Conservation (phyloP, 148 eudicot species). For the Agrostemma githago region DNA sequence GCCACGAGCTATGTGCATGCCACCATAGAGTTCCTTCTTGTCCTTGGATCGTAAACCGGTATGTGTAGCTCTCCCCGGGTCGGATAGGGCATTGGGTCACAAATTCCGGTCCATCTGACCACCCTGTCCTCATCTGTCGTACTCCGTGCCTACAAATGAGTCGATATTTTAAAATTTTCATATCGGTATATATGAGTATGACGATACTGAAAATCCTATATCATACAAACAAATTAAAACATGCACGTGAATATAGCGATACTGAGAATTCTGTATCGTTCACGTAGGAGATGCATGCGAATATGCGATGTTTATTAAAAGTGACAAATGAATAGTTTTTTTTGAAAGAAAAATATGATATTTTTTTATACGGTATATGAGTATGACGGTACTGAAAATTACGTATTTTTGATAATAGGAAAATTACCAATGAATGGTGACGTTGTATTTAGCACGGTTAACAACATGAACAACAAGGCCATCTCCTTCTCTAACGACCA, state of each 20-base stretch:
- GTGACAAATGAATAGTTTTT: no score
- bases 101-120: constrained; percentile 97
- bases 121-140: constrained; percentile 81
- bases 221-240: no score
- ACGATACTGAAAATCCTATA: no score
- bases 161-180: no score
- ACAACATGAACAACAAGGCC: constrained; percentile 61
- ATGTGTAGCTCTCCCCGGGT: constrained; percentile 87
- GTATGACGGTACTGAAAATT: background rate
- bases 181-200: no score
- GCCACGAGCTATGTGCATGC: constrained; percentile 99
- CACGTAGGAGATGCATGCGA: no score
- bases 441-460: constrained; percentile 69
- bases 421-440: constrained; percentile 76
- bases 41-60: constrained; percentile 65
- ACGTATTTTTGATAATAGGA: background rate
- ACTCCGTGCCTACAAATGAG: constrained; percentile 65
- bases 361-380: background rate
- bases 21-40: constrained; percentile 98
- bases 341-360: no score
- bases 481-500: constrained; percentile 73
- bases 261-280: no score
- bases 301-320: no score
- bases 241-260: no score
- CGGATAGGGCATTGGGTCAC: constrained; percentile 91